Evolutionary conservation across 345 rosid species (phyloP).

Genomic region (Tarenaya hassleriana): DNA sequence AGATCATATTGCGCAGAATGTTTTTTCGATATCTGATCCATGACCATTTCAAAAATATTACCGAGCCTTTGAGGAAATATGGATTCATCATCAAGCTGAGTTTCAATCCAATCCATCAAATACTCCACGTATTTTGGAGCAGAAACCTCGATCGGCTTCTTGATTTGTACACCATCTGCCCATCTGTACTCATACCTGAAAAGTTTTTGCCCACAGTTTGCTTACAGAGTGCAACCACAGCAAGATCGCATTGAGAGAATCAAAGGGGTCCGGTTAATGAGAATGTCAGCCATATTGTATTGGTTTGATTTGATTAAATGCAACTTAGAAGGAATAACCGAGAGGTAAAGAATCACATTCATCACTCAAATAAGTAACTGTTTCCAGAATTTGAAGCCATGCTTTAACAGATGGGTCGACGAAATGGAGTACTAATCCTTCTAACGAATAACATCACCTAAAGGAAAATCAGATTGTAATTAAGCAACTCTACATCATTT

Average conservation of each 20-base stretch:
- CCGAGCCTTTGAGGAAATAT: constrained; percentile 97
- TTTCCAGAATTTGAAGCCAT: constrained; percentile 3
- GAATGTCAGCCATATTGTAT: no score
- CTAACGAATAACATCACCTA: no score
- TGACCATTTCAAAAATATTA: constrained; percentile 25
- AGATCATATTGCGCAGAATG: neutral
- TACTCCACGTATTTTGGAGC: constrained; percentile 99
- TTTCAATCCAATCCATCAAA: constrained; percentile 98
- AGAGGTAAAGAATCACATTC: constrained; percentile 4
- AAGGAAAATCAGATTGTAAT: no score
- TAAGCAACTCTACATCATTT: no score
- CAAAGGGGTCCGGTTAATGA: neutral
- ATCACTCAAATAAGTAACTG: neutral
- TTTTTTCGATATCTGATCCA: constrained; percentile 6
- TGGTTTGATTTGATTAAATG: neutral
- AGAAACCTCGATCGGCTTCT: constrained; percentile 97
- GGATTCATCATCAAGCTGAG: constrained; percentile 94
- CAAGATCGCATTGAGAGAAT: neutral
- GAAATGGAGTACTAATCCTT: neutral
- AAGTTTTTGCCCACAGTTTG: neutral
- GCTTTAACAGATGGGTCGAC: neutral
- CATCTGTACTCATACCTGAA: constrained; percentile 94
- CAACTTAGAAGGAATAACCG: neutral
- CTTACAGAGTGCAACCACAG: constrained; percentile 4
- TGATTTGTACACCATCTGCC: constrained; percentile 99